A percentile compares a stretch with the other conserved stretches of the same genome.
These are phyloP conservation scores for Aspergillus ochraceoroseus DNA, from an alignment of 2,329 filamentous ascomycete species.

Conservation along the genomic window DNA sequence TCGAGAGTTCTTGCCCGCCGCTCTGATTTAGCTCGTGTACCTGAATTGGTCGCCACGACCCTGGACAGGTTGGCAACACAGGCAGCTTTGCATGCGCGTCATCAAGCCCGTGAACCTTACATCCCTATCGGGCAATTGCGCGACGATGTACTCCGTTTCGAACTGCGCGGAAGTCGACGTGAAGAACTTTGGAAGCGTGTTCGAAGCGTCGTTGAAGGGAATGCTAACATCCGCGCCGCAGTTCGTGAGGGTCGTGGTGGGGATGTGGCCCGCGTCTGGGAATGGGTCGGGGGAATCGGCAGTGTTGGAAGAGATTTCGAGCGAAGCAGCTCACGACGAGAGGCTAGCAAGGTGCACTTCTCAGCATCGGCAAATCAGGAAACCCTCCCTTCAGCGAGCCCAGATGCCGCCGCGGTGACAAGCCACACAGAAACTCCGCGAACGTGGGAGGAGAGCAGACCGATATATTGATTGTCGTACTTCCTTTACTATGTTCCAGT, in stretches of 20 bases:
- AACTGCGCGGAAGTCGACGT: conserved; percentile 70
- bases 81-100: conserved; percentile 68
- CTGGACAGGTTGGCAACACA: conserved; percentile 77
- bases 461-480: conserved; percentile 38
- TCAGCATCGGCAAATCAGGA: conserved; percentile 25
- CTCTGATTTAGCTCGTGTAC: conserved; percentile 67
- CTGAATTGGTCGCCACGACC: conserved; percentile 75
- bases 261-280: conserved; percentile 60
- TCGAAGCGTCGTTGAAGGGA: conserved; percentile 78
- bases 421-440: conserved; percentile 26
- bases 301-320: conserved; percentile 44
- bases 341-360: conserved; percentile 27
- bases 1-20: conserved; percentile 59
- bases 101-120: conserved; percentile 66
- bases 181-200: conserved; percentile 82
- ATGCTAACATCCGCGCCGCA: conserved; percentile 81
- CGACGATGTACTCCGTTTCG: conserved; percentile 80
- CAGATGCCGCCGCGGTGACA: conserved; percentile 21
- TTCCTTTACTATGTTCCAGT: too few relatives aligned
- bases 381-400: conserved; percentile 16
- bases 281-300: conserved; percentile 60
- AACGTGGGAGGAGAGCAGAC: conserved; percentile 42
- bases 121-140: conserved; percentile 83
- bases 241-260: conserved; percentile 58
- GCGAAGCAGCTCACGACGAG: conserved; percentile 22